Base-by-base conservation (phyloP, 768 basidiomycete genomes). In the Cubamyces lactineus region DNA sequence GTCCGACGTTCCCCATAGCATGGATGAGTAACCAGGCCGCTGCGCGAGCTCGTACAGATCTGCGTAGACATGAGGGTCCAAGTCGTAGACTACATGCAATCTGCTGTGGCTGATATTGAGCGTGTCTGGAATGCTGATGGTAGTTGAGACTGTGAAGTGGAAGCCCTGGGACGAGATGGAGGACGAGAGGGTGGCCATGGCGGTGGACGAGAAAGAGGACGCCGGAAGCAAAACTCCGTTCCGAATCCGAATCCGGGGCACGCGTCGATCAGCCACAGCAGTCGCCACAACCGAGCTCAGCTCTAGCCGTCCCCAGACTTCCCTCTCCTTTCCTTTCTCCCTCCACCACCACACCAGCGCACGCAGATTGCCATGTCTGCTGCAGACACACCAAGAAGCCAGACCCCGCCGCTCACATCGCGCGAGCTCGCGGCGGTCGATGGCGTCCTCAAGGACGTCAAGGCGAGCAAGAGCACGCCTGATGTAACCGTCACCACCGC, bases 391-490 rank as follows among this genome's bases (percentile, higher is more conserved):
- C 69, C 69, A 12, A 43, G 56, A 53, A 19, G 17, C 38, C 47
- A 15, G 9, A 53, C 56, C 59, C 70, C 58, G 56, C 65, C 53
- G 40, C 62, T 65, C 71, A 74, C 67, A 70, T 81, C 63, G 70
- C 78, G 80, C 61, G 79, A 84, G 69, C 78, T 86, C 49, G 78
- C 73, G 23, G 77, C 78, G 15, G 84, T 83, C 38, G 78, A 84
- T 42, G 81, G 80, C 67, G 80, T 80, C 28, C 77, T 87, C 41
- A 74, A 82, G 72, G 78, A 78, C 63, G 84, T 86, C 80, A 48
- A 43, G 39, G 53, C 45, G 57, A 52, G 60, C 72, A 77, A 61
- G 74, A 68, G 28, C 64, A 67, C 73, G 39, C 66, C 75, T 2
- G 69, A 59, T 41, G 45, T 59, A 42, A 38, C 58, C 24, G 34